phyloP scores from a whole-genome alignment of 2,329 filamentous ascomycete species.

The Fusarium napiforme region DNA sequence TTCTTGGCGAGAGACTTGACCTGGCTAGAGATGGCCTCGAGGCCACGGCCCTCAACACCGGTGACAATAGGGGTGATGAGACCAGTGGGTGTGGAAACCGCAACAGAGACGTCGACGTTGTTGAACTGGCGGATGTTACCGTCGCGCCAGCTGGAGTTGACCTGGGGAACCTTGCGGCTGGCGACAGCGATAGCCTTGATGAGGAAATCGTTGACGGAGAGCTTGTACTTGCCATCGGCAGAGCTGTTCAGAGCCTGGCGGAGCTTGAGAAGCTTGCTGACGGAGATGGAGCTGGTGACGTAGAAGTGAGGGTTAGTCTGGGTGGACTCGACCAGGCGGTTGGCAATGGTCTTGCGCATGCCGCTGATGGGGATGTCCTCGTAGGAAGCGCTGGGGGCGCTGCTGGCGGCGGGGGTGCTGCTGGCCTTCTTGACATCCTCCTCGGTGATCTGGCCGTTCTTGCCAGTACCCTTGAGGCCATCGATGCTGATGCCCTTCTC shows the following conservation, averaged over 20 bases:
- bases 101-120: constrained; percentile 93
- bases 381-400: constrained; percentile 73
- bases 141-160: constrained; percentile 95
- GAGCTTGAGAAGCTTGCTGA: constrained; percentile 95
- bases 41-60: constrained; percentile 85
- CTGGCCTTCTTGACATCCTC: constrained; percentile 91
- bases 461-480: constrained; percentile 86
- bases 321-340: constrained; percentile 86
- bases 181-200: constrained; percentile 95
- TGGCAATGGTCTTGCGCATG: constrained; percentile 99
- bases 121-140: constrained; percentile 93
- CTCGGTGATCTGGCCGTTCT: constrained; percentile 87
- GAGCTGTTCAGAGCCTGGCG: constrained; percentile 91
- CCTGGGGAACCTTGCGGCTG: constrained; percentile 91
- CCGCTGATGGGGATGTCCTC: constrained; percentile 85
- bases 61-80: constrained; percentile 98
- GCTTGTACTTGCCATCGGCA: constrained; percentile 94
- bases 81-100: constrained; percentile 90
- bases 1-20: constrained; percentile 98
- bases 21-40: constrained; percentile 85
- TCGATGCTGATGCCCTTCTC: constrained; percentile 85
- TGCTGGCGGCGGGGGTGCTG: constrained; percentile 64
- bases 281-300: constrained; percentile 89
- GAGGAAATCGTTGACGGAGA: constrained; percentile 99
- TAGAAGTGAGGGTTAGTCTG: constrained; percentile 99